Evolutionary conservation across 495 filamentous ascomycete genomes (phyloP).

Genomic region (Penicillium malachiteum): DNA sequence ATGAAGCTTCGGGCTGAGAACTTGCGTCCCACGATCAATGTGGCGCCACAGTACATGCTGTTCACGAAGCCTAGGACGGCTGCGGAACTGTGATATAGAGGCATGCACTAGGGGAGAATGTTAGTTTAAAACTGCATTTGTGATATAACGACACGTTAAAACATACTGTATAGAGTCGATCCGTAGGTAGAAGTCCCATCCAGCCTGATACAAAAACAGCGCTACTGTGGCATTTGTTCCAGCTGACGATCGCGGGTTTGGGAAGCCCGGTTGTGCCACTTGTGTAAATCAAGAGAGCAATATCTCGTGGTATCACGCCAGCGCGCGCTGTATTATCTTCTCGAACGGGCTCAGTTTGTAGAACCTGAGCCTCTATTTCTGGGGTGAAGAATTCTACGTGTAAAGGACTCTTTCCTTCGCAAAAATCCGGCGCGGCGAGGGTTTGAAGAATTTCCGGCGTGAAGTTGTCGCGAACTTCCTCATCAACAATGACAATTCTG

Average conservation of each 20-base stretch:
- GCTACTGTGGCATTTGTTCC: conserved; percentile 62
- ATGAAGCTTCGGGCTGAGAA: conserved; percentile 86
- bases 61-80: conserved; percentile 65
- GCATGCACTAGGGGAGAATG: conserved; percentile 66
- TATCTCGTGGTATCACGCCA: conserved; percentile 51
- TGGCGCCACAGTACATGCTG: conserved; percentile 57
- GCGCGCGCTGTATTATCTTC: conserved; percentile 60
- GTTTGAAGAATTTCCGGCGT: conserved; percentile 44
- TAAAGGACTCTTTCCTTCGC: conserved; percentile 50
- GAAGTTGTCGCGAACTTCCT: conserved; percentile 57
- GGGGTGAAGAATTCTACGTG: conserved; percentile 61
- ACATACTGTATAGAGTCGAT: conserved; percentile 78
- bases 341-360: conserved; percentile 56
- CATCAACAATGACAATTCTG: conserved; percentile 72
- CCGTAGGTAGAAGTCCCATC: conserved; percentile 54
- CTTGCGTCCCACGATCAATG: conserved; percentile 71
- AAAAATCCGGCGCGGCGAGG: conserved; percentile 42
- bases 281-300: conserved; percentile 80
- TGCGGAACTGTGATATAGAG: conserved; percentile 89
- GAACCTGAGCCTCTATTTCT: conserved; percentile 61
- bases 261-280: conserved; percentile 89
- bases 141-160: no score
- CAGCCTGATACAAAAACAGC: conserved; percentile 55
- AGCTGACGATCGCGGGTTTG: conserved; percentile 83
- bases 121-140: neutral